These are phyloP conservation scores for Earliella scabrosa DNA, from an alignment of 1,284 basidiomycete genomes.

Conservation along the genomic window DNA sequence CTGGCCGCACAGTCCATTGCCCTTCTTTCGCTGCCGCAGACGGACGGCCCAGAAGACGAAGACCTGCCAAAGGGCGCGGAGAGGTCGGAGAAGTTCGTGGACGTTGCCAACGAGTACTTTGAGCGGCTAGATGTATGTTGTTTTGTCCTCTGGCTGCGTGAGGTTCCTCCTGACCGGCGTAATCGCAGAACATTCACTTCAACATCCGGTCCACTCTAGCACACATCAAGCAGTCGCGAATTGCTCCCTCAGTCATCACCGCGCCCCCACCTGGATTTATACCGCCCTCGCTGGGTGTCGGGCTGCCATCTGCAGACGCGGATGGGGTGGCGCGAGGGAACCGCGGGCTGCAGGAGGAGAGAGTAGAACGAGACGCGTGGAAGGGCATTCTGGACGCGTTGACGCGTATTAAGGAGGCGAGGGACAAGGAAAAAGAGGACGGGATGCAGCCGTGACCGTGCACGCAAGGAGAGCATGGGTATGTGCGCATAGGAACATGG, in stretches of 20 bases:
- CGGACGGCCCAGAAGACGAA: conserved; percentile 62
- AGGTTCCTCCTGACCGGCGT: background rate
- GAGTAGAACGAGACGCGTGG: conserved; percentile 78
- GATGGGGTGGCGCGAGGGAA: conserved; percentile 24
- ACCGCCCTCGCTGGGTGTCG: conserved; percentile 78
- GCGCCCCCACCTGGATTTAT: conserved; percentile 73
- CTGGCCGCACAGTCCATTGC: conserved; percentile 78
- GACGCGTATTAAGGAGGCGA: conserved; percentile 57
- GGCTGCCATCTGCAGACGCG: conserved; percentile 52
- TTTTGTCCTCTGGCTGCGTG: background rate
- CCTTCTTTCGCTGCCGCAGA: conserved; percentile 77
- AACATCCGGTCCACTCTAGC: conserved; percentile 77
- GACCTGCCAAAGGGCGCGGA: conserved; percentile 77
- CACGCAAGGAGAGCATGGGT: too few relatives aligned
- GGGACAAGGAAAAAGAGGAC: conserved; percentile 24
- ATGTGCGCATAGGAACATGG: too few relatives aligned
- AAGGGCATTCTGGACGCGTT: conserved; percentile 70
- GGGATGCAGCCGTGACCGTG: conserved; percentile 3
- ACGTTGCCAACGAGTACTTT: conserved; percentile 84
- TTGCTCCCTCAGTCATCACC: conserved; percentile 80
- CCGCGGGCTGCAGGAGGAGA: conserved; percentile 76
- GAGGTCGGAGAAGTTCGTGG: conserved; percentile 80
- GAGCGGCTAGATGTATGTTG: conserved; percentile 73
- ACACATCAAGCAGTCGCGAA: conserved; percentile 80
- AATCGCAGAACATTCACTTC: conserved; percentile 67